phyloP scores from a whole-genome alignment of 2,329 filamentous ascomycete genomes.

The Fonsecaea erecta region DNA sequence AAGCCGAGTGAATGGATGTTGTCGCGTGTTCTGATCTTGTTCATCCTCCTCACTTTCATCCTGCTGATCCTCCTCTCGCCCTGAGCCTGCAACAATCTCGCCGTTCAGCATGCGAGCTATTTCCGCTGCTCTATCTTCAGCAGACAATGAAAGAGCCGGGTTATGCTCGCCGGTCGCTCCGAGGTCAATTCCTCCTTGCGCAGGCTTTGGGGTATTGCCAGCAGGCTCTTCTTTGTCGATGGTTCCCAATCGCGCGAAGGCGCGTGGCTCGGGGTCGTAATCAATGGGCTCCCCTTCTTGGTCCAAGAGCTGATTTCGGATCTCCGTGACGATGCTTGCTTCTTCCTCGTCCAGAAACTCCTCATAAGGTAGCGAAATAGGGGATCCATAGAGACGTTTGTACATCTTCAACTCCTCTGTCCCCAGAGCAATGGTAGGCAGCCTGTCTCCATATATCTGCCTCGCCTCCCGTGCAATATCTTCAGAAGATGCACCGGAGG shows the following conservation, averaged over 20 bases:
- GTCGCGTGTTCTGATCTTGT: slow-evolving; percentile 43
- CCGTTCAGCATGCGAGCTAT: slow-evolving; percentile 48
- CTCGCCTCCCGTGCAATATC: slow-evolving; percentile 71
- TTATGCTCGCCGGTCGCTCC: slow-evolving; percentile 15
- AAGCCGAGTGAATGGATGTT: slow-evolving; percentile 72
- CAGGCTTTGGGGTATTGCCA: background rate
- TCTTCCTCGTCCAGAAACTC: slow-evolving; percentile 39
- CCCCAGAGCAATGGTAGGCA: slow-evolving; percentile 73
- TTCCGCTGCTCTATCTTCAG: slow-evolving; percentile 43
- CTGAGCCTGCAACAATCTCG: slow-evolving; percentile 51
- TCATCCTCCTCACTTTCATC: slow-evolving; percentile 37
- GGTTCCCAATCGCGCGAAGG: background rate
- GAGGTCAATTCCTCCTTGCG: slow-evolving; percentile 28
- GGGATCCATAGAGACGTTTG: slow-evolving; percentile 78
- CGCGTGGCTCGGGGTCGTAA: slow-evolving; percentile 37
- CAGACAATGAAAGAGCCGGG: slow-evolving; percentile 28
- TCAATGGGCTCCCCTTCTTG: slow-evolving; percentile 46
- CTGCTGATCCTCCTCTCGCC: slow-evolving; percentile 39
- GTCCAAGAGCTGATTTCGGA: slow-evolving; percentile 44
- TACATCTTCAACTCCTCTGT: slow-evolving; percentile 75
- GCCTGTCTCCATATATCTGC: slow-evolving; percentile 74
- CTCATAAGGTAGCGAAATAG: slow-evolving; percentile 48
- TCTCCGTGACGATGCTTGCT: slow-evolving; percentile 41
- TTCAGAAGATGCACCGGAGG: slow-evolving; percentile 55
- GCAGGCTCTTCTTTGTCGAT: background rate